Base-by-base conservation (phyloP, 371 early-diverging fungal genomes). In the Mortierella sp. region DNA sequence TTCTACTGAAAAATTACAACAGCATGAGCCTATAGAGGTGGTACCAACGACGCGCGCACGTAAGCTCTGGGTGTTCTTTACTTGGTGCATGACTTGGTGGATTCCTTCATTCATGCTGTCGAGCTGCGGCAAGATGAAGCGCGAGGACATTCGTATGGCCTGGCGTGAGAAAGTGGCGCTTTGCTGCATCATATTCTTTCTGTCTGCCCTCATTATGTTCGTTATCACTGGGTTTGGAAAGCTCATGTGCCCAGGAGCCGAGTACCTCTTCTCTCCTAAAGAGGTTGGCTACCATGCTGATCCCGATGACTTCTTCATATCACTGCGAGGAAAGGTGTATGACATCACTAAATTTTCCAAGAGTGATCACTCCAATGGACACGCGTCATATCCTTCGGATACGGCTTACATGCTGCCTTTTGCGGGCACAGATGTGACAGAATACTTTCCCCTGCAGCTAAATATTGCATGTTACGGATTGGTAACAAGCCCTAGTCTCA, bases 101-200 rank as follows among this genome's bases (percentile, higher is more conserved):
- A 90, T 94, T 34, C 95, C 95, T 7, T 87, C 91, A 19, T 87
- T 84, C 66, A 58, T 80, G 58, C 70, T 92, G 51, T 70, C 76
- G 29, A 81, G 82, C 55, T 83, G 92, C 70, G 91, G 95, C 49
- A 91, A 91, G 64, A 94, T 96, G 92, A 90, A 89, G 72, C 90
- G 95, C 37, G 89, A 90, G 61, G 97, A 97, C 79, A 89, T 97
- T 15, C 95, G 90, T 57, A 93, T 95, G 94, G 99, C 99, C 2
- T 96, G 96, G 96, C 83, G 96, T 19, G 97, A 96, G 84, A 96
- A 96, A 67, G 88, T 95, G 1, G 93, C 96, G 0, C 78, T 96
- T 13, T 94, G 94, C 83, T 78, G 91, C 29, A 76, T 94, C 64
- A 93, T 95, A 55, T 83, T 90, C 73, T 69, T 85, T 26, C 79